Base-by-base conservation (phyloP, 2,329 filamentous ascomycete genomes). In the Ascochyta lentis region DNA sequence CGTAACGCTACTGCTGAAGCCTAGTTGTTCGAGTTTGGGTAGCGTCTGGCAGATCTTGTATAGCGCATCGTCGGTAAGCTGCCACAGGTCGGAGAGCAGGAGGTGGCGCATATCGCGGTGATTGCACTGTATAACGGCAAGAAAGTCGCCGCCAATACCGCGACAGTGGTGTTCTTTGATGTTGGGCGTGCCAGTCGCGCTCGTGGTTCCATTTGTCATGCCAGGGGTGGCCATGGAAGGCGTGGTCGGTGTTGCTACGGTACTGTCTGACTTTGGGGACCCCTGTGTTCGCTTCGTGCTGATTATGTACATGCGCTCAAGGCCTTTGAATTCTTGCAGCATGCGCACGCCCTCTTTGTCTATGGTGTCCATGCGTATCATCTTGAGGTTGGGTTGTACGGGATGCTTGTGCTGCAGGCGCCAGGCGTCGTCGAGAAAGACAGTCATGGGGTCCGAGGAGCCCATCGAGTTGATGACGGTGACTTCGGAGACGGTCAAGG, bases 391-490 rank as follows among this genome's bases (percentile, higher is more conserved):
- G 2, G 55, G 68, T 1, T 78, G 66, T 6, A 75, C 61, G 6
- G 50, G 49, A 4, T 62, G 60, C 6, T 57, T 57, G 38, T 49
- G 52, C 27, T 59, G 68, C 37, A 69, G 65, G 13, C 78, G 75
- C 84, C 84, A 87, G 2, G 79, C 82, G 31, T 80, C 77, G 61
- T 87, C 84, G 12, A 86, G 72, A 66, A 86, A 88, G 2, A 83
- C 75, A 0, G 78, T 80, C 53, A 76, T 78, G 47, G 77, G 73
- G 8, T 75, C 67, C n/a, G 77, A 74, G 3, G 76, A 76, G 9
- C 80, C 80, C 58, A 81, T 78, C n/a, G 76, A 79, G 62, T 82
- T 84, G 33, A 88, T 74, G 26, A 84, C 73, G 1, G 80, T 83
- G n/a, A 85, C 57, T 40, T 84, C 80, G 54, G 81, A 75, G 12